Evolutionary conservation across 192 early-diverging fungal genomes (phyloP), one percentile per base, ranked within the genome.

Genomic region (Lobulomyces angularis): DNA sequence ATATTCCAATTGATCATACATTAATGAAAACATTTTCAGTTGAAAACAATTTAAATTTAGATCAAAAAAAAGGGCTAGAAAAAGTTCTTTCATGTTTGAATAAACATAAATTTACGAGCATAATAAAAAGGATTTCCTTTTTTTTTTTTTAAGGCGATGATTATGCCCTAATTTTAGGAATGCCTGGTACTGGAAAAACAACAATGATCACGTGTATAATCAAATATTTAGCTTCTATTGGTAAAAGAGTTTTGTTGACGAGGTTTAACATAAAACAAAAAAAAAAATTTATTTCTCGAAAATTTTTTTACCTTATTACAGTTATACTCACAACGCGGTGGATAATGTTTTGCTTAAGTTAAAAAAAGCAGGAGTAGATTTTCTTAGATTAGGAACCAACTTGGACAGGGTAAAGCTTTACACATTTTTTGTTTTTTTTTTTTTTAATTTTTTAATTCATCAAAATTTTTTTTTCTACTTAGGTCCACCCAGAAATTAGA

Each of bases 161-260:
- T 45, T 97, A 94, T 64, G 65, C 82, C 7, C 55, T 97, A 25
- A 82, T 97, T 30, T 60, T 93, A 20, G 93, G 93, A 9, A 94
- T 94, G 90, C 93, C 93, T 0, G 93, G 93, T 2, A 93, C 93
- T 0, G 93, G 93, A 28, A 97, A 97, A 53, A 91, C 88, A 0
- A 88, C 84, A 1, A 90, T 86, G 0, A 88, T 90, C 35, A 77
- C 85, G 0, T 59, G 77, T 20, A 71, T 92, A 12, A 81, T 91
- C 14, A 58, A 69, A 12, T 57, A 65, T 11, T 59, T 97, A 7
- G 72, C 86, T 9, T 27, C 29, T 3, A 54, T 49, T 12, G 77
- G 81, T 5, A 87, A 92, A 36, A 64, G 79, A 1, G 81, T 97
- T 0, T 60, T 97, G 22, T 39, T 97, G 24, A 79, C 84, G 3